Evolutionary conservation across 208 protist genomes (phyloP), one percentile per base, ranked within the genome.

Genomic region (Endotrypanum monterogeii): DNA sequence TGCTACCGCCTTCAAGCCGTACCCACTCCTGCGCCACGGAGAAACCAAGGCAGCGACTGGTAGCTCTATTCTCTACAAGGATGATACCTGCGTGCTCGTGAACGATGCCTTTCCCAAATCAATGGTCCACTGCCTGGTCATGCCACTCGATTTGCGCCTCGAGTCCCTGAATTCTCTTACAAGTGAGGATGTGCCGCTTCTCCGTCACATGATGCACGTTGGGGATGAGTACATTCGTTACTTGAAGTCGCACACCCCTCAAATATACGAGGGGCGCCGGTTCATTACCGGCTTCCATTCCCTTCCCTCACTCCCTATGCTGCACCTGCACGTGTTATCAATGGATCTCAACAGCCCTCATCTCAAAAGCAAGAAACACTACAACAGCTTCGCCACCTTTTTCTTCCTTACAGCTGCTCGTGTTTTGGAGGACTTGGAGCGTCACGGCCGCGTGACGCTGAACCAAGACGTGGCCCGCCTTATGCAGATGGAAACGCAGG

Each of bases 21-120:
- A 91, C 65, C 87, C 85, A 1, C 68, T 79, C 18, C 80, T 84
- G 28, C 58, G 52, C 3, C 57, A 74, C 4, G 82, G 82, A 2
- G 79, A 77, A 52, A 79, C 74, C 57, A 84, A 83, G 44, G 76
- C 88, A 60, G 51, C 79, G 18, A 30, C 54, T 14, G 81, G 83
- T 23, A 92, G 83, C 76, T 69, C 79, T 8, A 72, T 94, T 25
- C 79, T 96, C 6, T 96, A 92, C 79, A 90, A 91, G 75, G 90
- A 96, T 65, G 68, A 86, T 6, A 66, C 80, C 50, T 94, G 89
- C 72, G 74, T 92, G 18, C 35, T 97, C 8, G 90, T 97, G 44
- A 95, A 95, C 61, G 93, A 97, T 74, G 90, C 84, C 1, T 97
- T 80, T 73, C 93, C 93, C n/a, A 97, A 97, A 73, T 90, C 93